Evolutionary conservation across 176 grass and related monocot genomes (phyloP), one percentile per base, ranked within the genome.

Genomic region (Oryza glaberrima): DNA sequence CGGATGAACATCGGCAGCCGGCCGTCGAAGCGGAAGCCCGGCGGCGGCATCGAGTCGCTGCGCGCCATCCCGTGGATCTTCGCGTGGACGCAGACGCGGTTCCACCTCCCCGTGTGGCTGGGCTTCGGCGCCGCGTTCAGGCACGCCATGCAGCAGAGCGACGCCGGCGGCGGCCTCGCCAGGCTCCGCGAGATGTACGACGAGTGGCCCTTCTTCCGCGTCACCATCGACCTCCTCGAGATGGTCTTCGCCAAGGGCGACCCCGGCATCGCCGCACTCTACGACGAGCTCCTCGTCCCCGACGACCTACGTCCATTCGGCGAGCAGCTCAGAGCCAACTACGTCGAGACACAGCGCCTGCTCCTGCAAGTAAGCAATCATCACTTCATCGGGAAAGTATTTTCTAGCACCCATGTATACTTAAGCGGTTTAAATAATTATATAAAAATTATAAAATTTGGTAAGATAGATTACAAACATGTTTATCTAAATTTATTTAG

Each of bases 31-130:
- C 35, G 93, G 51, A 95, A 92, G 85, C 78, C 88, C 1, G 80
- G 76, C 41, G 93, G 90, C 61, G 90, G 90, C 64, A 92, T 95
- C 69, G 85, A 95, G 81, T 90, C 93, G 10, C 88, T 95, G 23
- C 93, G 90, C 11, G 93, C 93, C 60, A 95, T 92, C 71, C 93
- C 93, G 58, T 92, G 93, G 93, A 95, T 95, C 72, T 95, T 92
- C 82, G 90, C 93, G 61, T 95, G 93, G 93, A 95, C 93, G 7
- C 90, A 95, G 75, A 95, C 93, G 34, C 76, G 93, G 46, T 95
- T 95, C 84, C 93, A 95, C 82, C 90, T 95, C 48, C 93, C 93
- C 64, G 88, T 95, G 51, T 95, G 93, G 90, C 78, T 95, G 15
- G 93, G 93, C 69, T 95, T 90, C 87, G 90, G 90, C 40, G 56